Conservation (phyloP, 2,329 filamentous ascomycete species). For the Alternaria angustiovoidea region DNA sequence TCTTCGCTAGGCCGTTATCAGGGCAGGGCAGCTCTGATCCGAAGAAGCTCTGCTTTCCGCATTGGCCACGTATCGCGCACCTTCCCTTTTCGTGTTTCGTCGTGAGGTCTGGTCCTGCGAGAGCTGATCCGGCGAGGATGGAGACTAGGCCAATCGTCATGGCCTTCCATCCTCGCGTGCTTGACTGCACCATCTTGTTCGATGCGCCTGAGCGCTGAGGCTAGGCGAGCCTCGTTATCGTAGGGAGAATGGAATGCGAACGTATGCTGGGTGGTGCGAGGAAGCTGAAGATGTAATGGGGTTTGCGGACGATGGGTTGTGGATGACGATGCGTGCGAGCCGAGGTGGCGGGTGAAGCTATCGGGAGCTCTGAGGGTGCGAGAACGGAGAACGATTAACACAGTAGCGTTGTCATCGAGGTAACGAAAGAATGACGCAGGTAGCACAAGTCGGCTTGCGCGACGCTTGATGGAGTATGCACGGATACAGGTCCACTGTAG, state of each 20-base stretch:
- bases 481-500: background rate
- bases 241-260: background rate
- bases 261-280: background rate
- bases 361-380: background rate
- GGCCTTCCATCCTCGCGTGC: slow-evolving; percentile 33
- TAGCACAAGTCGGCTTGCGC: background rate
- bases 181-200: slow-evolving; percentile 31
- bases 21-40: slow-evolving; percentile 89
- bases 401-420: background rate
- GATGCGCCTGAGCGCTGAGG: slow-evolving; percentile 24
- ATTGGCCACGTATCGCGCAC: slow-evolving; percentile 90
- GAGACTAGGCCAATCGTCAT: slow-evolving; percentile 40
- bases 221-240: background rate
- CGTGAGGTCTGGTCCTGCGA: slow-evolving; percentile 45
- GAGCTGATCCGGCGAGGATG: slow-evolving; percentile 36
- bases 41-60: slow-evolving; percentile 90
- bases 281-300: background rate
- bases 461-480: background rate
- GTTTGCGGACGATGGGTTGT: background rate
- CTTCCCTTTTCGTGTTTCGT: slow-evolving; percentile 82
- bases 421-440: slow-evolving; percentile 4
- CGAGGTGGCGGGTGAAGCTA: slow-evolving; percentile 26
- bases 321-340: slow-evolving; percentile 8
- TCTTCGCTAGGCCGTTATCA: slow-evolving; percentile 83
- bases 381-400: background rate